These are phyloP conservation scores for Posidonia oceanica DNA, from an alignment of 116 monocot genomes.

Conservation along the genomic window DNA sequence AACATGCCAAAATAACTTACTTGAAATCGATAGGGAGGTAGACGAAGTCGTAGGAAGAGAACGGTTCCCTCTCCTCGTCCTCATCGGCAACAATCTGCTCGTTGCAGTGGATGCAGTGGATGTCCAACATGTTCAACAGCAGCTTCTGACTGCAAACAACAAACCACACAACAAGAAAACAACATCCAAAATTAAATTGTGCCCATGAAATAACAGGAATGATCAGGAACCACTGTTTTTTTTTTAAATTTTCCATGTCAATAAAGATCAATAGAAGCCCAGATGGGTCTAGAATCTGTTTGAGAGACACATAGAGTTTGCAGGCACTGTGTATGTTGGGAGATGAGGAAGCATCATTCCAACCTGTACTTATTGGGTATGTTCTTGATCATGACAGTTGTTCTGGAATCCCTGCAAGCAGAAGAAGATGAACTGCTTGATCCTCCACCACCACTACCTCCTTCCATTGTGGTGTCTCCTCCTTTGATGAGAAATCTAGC, in stretches of 20 bases:
- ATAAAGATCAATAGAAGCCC: neutral
- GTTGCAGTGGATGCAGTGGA: conserved; percentile 96
- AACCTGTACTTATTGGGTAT: conserved; percentile 96
- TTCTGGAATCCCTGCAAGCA: conserved; percentile 50
- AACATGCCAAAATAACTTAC: conserved; percentile 25
- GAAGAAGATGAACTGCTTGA: conserved; percentile 9
- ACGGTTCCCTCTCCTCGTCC: conserved; percentile 32
- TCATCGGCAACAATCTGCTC: conserved; percentile 48
- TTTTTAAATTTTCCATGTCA: too few species aligned
- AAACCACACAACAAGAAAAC: neutral
- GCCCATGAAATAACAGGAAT: neutral
- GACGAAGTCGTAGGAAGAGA: conserved; percentile 90
- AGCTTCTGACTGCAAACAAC: conserved; percentile 76
- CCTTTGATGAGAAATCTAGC: conserved; percentile 1
- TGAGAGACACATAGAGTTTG: neutral
- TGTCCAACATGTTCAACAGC: conserved; percentile 88
- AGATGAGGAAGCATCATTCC: neutral
- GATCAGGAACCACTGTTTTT: too few species aligned
- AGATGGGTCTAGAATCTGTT: neutral
- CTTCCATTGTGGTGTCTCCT: neutral
- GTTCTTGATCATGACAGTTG: conserved; percentile 93
- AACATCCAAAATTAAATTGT: neutral
- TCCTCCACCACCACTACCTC: neutral
- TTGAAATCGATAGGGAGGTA: conserved; percentile 99
- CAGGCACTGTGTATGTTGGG: conserved; percentile 3